These are phyloP conservation scores for Trametes versicolor DNA, from an alignment of 1,284 basidiomycete genomes.

Conservation along the genomic window DNA sequence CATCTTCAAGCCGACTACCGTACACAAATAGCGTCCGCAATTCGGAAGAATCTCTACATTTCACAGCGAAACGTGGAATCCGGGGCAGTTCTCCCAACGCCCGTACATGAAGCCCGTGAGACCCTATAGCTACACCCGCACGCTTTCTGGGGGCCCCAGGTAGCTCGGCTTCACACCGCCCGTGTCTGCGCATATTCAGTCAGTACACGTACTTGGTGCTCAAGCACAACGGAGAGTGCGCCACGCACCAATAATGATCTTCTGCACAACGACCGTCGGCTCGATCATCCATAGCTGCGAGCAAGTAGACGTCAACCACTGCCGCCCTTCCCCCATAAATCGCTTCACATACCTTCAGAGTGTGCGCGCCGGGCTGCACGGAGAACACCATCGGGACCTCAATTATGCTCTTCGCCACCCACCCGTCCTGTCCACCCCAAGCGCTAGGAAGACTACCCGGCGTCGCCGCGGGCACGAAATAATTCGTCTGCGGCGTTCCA, in stretches of 20 bases:
- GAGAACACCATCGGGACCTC: constrained; percentile 45
- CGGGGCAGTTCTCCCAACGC: constrained; percentile 11
- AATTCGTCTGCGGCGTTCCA: constrained; percentile 51
- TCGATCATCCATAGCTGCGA: constrained; percentile 65
- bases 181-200: constrained; percentile 51
- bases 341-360: constrained; percentile 55
- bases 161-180: constrained; percentile 65
- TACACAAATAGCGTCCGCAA: neutral
- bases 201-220: constrained; percentile 3
- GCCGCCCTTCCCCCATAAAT: constrained; percentile 7
- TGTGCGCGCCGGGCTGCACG: constrained; percentile 62
- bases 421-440: constrained; percentile 62
- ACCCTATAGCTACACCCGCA: constrained; percentile 37
- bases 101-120: constrained; percentile 10
- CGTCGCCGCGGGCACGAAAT: constrained; percentile 61
- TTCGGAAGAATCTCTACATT: neutral
- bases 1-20: constrained; percentile 12
- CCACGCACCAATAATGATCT: constrained; percentile 64
- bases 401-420: constrained; percentile 62
- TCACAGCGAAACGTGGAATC: constrained; percentile 11
- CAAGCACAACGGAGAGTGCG: neutral
- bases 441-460: constrained; percentile 60
- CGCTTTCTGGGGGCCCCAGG: constrained; percentile 70
- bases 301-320: constrained; percentile 1
- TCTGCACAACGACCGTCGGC: constrained; percentile 68